phyloP scores from a whole-genome alignment of 371 early-diverging fungal genomes.

The Mortierella sp. region DNA sequence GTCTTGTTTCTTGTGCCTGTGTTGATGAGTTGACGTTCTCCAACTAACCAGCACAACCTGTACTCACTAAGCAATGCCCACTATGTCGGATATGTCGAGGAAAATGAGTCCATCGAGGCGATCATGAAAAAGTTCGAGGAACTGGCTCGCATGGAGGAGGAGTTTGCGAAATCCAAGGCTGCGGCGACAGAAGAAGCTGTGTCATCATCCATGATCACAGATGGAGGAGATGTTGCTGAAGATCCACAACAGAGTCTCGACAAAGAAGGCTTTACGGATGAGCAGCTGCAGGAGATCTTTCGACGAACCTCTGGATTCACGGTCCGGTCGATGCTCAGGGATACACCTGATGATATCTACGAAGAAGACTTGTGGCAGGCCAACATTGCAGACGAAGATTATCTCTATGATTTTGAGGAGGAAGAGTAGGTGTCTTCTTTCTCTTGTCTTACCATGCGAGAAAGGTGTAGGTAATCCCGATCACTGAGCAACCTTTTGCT shows the following conservation, averaged over 20 bases:
- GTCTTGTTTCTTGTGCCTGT: neutral
- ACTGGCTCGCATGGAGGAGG: slow-evolving; percentile 86
- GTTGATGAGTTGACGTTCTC: neutral
- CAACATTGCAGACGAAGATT: slow-evolving; percentile 71
- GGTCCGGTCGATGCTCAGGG: slow-evolving; percentile 74
- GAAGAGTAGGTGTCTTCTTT: slow-evolving; percentile 72
- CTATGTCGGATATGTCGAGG: slow-evolving; percentile 96
- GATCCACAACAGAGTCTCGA: slow-evolving; percentile 8
- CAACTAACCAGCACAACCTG: neutral
- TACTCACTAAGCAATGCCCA: slow-evolving; percentile 73
- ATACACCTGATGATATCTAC: slow-evolving; percentile 73
- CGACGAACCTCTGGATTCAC: slow-evolving; percentile 90
- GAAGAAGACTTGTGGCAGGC: slow-evolving; percentile 83
- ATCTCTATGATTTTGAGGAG: slow-evolving; percentile 78
- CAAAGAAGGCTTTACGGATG: slow-evolving; percentile 69
- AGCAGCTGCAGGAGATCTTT: slow-evolving; percentile 90
- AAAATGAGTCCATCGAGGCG: slow-evolving; percentile 92
- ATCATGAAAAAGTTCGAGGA: slow-evolving; percentile 98
- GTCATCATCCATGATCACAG: neutral
- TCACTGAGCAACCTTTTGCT: no score
- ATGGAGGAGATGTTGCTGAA: slow-evolving; percentile 33
- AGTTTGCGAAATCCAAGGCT: slow-evolving; percentile 66
- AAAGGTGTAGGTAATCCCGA: no score
- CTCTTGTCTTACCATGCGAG: neutral
- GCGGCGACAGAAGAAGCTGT: slow-evolving; percentile 10